Conservation (phyloP, 2,329 filamentous ascomycete species). For the Pezicula neosporulosa region DNA sequence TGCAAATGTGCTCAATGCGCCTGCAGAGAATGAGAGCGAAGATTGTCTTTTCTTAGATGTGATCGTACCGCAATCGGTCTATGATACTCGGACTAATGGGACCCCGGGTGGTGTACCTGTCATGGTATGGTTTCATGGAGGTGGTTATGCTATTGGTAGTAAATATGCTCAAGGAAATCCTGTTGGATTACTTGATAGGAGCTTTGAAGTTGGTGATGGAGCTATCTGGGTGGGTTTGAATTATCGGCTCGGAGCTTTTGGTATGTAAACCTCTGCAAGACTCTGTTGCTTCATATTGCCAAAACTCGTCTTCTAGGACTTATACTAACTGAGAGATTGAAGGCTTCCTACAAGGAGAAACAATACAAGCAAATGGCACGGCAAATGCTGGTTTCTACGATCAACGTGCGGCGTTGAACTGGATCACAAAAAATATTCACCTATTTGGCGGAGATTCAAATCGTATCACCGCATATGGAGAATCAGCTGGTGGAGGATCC, state of each 20-base stretch:
- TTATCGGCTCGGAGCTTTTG: not conserved
- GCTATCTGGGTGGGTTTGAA: not conserved
- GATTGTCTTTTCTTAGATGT: constrained; percentile 45
- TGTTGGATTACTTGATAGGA: constrained; percentile 20
- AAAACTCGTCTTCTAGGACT: constrained; percentile 3
- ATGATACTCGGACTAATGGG: constrained; percentile 9
- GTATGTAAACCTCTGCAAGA: no score
- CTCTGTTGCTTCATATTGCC: no score
- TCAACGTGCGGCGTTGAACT: constrained; percentile 50
- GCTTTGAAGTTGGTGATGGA: not conserved
- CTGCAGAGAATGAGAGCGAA: constrained; percentile 23
- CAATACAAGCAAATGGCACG: constrained; percentile 35
- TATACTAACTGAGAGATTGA: constrained; percentile 33
- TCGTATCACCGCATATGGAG: constrained; percentile 42
- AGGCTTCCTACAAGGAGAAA: constrained; percentile 42
- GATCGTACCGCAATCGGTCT: constrained; percentile 33
- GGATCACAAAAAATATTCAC: constrained; percentile 48
- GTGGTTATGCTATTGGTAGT: constrained; percentile 36
- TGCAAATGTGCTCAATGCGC: not conserved
- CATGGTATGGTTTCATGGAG: constrained; percentile 44
- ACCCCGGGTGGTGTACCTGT: constrained; percentile 30
- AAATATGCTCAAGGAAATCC: constrained; percentile 33
- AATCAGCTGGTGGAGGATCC: constrained; percentile 45
- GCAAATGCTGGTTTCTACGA: constrained; percentile 47
- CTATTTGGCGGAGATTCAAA: constrained; percentile 49